Conservation (phyloP, 441 rosid species). For the Kokia cookei region DNA sequence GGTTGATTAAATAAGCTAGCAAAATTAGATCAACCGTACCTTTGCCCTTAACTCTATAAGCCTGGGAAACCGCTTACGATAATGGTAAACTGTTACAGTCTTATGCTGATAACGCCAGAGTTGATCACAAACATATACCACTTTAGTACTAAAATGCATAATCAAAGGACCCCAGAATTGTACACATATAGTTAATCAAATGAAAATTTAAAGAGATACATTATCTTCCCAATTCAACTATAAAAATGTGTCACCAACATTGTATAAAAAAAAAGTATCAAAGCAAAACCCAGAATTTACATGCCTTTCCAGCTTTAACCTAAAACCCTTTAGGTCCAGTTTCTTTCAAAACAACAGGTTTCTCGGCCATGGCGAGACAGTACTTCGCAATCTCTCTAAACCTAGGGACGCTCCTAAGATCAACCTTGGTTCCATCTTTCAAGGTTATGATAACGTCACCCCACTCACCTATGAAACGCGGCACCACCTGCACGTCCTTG, state of each 20-base stretch:
- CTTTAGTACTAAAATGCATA: not conserved
- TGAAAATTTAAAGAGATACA: not conserved
- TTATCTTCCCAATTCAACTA: not conserved
- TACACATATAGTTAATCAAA: not conserved
- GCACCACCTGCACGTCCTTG: slow-evolving; percentile 84
- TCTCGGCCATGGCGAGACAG: slow-evolving; percentile 67
- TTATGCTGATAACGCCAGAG: too few relatives aligned
- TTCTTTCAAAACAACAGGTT: slow-evolving; percentile 47
- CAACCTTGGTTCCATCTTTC: slow-evolving; percentile 75
- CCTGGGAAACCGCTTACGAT: too few relatives aligned
- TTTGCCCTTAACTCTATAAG: too few relatives aligned
- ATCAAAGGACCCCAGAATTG: not conserved
- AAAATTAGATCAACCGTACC: not conserved
- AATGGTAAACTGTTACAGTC: too few relatives aligned
- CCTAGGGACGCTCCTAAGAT: slow-evolving; percentile 80
- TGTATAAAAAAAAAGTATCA: not conserved
- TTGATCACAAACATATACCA: too few relatives aligned
- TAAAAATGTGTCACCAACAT: not conserved
- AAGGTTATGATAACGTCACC: slow-evolving; percentile 74
- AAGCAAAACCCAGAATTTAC: not conserved
- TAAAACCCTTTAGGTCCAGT: slow-evolving; percentile 53
- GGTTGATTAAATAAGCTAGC: not conserved
- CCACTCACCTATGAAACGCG: slow-evolving; percentile 90
- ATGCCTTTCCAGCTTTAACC: not conserved
- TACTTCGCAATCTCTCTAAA: slow-evolving; percentile 81